Percentiles rank a stretch among this genome's conserved stretches.
These are phyloP conservation scores for Xylariaceae sp. DNA, from an alignment of 2,329 filamentous ascomycete species.

Conservation along the genomic window DNA sequence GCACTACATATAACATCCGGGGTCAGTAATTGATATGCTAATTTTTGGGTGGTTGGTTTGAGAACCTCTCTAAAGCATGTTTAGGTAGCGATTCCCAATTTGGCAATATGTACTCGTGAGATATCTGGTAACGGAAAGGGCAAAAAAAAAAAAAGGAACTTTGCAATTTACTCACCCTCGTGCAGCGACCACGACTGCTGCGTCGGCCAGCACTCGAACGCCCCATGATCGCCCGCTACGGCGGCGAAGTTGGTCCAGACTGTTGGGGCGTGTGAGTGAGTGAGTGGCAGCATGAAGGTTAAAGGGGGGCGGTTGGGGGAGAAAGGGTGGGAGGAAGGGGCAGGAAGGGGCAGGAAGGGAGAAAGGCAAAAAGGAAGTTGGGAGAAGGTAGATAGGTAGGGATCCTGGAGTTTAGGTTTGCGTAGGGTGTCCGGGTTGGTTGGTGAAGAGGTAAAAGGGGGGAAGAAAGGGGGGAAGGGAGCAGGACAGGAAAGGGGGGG, in stretches of 20 bases:
- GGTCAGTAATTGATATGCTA: too few relatives aligned
- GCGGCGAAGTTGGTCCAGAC: constrained; percentile 47
- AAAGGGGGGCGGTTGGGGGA: not conserved
- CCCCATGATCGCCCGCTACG: constrained; percentile 48
- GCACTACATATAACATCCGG: too few relatives aligned
- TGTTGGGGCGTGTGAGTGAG: not conserved
- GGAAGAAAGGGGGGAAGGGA: not conserved
- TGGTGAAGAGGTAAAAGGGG: not conserved
- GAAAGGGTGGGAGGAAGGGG: not conserved
- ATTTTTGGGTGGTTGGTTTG: too few relatives aligned
- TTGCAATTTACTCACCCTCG: too few relatives aligned
- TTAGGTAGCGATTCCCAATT: too few relatives aligned
- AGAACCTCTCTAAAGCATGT: too few relatives aligned
- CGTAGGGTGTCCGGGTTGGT: too few relatives aligned
- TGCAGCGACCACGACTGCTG: constrained; percentile 36
- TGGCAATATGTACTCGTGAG: too few relatives aligned
- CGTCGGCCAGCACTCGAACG: constrained; percentile 44
- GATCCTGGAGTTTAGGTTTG: too few relatives aligned
- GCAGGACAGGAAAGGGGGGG: not conserved
- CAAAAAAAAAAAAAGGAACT: too few relatives aligned
- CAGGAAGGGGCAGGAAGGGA: not conserved
- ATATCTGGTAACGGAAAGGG: too few relatives aligned
- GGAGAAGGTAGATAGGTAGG: not conserved
- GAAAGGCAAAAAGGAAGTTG: not conserved
- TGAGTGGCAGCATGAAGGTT: constrained; percentile 30